Conservation (phyloP, 2,329 filamentous ascomycete genomes). For the Talaromyces sp. region DNA sequence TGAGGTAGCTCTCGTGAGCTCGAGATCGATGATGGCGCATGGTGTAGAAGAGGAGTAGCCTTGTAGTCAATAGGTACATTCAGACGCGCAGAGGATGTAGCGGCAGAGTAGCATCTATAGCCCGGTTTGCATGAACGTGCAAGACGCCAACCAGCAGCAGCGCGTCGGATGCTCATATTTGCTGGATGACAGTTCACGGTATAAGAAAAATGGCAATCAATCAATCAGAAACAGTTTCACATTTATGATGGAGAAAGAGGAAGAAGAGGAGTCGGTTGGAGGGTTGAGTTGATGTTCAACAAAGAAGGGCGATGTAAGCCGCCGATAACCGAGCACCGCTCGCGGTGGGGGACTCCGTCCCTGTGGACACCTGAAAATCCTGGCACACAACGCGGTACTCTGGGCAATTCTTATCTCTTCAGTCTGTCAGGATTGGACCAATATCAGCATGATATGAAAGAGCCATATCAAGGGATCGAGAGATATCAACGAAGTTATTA, state of each 20-base stretch:
- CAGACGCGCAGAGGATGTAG: conserved; percentile 56
- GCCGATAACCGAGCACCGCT: conserved; percentile 17
- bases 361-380: conserved; percentile 7
- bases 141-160: conserved; percentile 16
- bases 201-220: not conserved
- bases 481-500: not conserved
- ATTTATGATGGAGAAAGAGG: not conserved
- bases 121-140: conserved; percentile 10
- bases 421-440: not conserved
- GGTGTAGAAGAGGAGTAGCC: conserved; percentile 73
- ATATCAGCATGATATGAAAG: not conserved
- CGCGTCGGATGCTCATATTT: conserved; percentile 15
- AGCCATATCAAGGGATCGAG: no score
- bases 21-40: conserved; percentile 70
- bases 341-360: not conserved
- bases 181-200: not conserved
- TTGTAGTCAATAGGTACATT: conserved; percentile 88
- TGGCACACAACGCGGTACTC: not conserved
- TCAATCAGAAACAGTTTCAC: not conserved
- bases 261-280: conserved; percentile 11
- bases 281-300: not conserved
- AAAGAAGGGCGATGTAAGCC: conserved; percentile 7
- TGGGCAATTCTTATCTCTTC: not conserved
- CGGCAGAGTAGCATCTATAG: conserved; percentile 44
- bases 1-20: conserved; percentile 69